Evolutionary conservation across 75 land plant genomes (phyloP).

Genomic region (Isoetes taiwanensis): DNA sequence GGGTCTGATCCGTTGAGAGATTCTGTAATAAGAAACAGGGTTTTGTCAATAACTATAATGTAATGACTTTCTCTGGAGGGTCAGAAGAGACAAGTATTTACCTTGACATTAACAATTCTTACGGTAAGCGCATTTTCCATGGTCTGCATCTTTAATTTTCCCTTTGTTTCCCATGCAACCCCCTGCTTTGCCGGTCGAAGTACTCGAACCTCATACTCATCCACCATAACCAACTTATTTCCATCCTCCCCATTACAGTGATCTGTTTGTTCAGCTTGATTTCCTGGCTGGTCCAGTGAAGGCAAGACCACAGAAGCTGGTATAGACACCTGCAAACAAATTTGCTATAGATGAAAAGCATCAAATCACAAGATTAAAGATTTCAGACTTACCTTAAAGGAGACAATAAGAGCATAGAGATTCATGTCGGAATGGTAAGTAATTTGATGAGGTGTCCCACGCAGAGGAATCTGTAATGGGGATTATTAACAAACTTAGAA

Average conservation of each 20-base stretch:
- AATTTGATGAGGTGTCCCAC: conserved; percentile 92
- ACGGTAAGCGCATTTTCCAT: conserved; percentile 89
- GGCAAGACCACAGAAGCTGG: conserved; percentile 66
- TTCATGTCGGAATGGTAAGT: conserved; percentile 83
- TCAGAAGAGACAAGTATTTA: conserved; percentile 34
- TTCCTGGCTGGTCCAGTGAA: conserved; percentile 43
- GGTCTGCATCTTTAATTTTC: conserved; percentile 64
- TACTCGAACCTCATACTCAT: conserved; percentile 91
- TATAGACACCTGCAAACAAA: conserved; percentile 43
- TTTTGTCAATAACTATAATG: too few species aligned
- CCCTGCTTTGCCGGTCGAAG: conserved; percentile 70
- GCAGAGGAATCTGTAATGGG: conserved; percentile 66
- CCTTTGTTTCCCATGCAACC: conserved; percentile 65
- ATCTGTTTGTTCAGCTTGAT: neutral
- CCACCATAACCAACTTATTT: conserved; percentile 50
- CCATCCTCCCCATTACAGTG: conserved; percentile 36
- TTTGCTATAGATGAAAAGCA: neutral
- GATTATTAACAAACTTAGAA: neutral
- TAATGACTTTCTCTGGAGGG: too few species aligned
- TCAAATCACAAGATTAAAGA: neutral
- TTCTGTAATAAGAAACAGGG: too few species aligned
- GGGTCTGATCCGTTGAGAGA: conserved; percentile 37
- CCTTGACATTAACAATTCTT: conserved; percentile 69
- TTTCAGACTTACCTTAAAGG: conserved; percentile 41
- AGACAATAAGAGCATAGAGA: conserved; percentile 81